Base-by-base conservation (phyloP, 441 rosid species). In the Adansonia rubrostipa region DNA sequence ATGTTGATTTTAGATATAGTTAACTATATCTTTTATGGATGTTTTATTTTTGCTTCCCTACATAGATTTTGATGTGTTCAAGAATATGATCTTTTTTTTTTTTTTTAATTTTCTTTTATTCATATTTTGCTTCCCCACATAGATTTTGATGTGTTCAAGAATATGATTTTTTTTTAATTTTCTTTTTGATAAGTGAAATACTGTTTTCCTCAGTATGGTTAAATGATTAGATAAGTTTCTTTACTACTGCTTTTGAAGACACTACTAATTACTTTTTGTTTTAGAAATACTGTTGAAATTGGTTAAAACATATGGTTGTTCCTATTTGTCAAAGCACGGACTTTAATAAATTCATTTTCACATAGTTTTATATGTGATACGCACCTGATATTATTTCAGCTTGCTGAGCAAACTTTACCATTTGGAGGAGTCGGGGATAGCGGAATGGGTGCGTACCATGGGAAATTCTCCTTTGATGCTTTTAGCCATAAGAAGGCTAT, bases 391-490 rank as follows among this genome's bases (percentile, higher is more conserved):
- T 19, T 28, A 54, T 64, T 79, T 80, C 88, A 92, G 95, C 84
- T 91, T 65, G 82, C 91, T 0, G 88, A 85, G 48, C 89, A 84
- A n/a, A 79, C 83, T 5, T 73, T 93, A 63, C 97, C 97, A 15
- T 93, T 93, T 72, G 97, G 97, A 60, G 97, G 97, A 33, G 94
- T 93, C n/a, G 96, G 92, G 76, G 94, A 91, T 78, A 93, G 97
- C 50, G 97, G 97, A 67, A 89, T 76, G 77, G 96, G 97, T 17
- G 74, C 92, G 22, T 93, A 93, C 90, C 96, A 91, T 20, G 97
- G 96, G 28, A 93, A 87, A 73, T 91, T 88, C 80, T 90, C 97
- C 54, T 93, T 93, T 17, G 96, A 93, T 9, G 87, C 93, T 75
- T 91, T 92, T 76, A 88, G 90, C 85, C 97, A 92, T 77, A 91